Conservation (phyloP, 208 protist genomes). For the Acanthamoeba castellanii region DNA sequence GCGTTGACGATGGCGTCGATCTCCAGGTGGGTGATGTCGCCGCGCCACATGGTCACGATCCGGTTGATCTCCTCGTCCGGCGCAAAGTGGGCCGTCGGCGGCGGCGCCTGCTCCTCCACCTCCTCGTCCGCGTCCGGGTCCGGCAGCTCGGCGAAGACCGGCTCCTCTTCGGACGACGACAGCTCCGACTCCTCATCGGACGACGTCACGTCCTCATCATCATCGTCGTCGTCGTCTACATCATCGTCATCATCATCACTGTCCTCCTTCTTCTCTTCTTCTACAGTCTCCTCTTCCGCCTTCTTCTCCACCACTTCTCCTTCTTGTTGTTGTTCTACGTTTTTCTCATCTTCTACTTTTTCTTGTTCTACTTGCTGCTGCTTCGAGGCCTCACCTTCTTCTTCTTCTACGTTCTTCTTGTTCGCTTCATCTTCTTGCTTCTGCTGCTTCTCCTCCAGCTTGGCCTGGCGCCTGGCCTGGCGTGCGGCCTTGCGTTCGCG, state of each 20-base stretch:
- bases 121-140: not conserved
- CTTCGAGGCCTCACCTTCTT: not conserved
- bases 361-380: not conserved
- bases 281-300: not conserved
- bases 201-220: not conserved
- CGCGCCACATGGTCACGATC: constrained; percentile 74
- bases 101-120: not conserved
- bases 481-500: not conserved
- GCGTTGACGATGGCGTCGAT: constrained; percentile 89
- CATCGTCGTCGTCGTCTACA: not conserved
- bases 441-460: not conserved
- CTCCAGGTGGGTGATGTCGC: constrained; percentile 80
- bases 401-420: not conserved
- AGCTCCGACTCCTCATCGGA: not conserved
- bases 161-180: not conserved
- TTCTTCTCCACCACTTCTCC: not conserved
- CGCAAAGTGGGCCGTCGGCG: constrained; percentile 8
- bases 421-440: not conserved
- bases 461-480: not conserved
- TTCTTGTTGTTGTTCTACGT: not conserved
- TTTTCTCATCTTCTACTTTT: not conserved
- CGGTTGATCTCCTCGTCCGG: constrained; percentile 66
- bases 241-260: not conserved
- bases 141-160: not conserved
- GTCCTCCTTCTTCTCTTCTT: not conserved